Conservation (phyloP, 345 rosid species). For the Chamaenerion angustifolium region DNA sequence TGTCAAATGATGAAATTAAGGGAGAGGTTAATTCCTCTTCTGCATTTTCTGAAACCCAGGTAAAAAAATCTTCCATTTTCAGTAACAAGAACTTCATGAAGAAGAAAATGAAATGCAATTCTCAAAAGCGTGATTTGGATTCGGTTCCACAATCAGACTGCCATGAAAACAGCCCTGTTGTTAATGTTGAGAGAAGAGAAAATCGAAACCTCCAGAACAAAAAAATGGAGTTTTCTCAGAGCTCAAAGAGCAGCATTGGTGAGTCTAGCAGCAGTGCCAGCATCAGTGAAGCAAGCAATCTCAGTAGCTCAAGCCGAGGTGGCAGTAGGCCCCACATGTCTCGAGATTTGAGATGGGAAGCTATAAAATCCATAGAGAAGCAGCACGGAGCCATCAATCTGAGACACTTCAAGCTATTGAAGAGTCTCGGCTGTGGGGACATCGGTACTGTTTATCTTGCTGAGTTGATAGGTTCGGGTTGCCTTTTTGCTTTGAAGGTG, state of each 20-base stretch:
- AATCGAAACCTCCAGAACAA: slow-evolving; percentile 28
- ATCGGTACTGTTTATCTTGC: slow-evolving; percentile 68
- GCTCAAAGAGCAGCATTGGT: slow-evolving; percentile 75
- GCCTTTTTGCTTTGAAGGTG: slow-evolving; percentile 64
- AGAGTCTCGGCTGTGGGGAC: slow-evolving; percentile 68
- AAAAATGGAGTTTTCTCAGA: slow-evolving; percentile 59
- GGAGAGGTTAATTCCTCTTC: neutral
- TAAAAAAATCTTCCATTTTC: slow-evolving; percentile 8
- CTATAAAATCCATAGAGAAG: slow-evolving; percentile 38
- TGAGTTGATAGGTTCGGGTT: slow-evolving; percentile 37
- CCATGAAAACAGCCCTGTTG: slow-evolving; percentile 12
- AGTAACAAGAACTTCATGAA: slow-evolving; percentile 35
- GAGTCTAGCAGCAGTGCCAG: slow-evolving; percentile 54
- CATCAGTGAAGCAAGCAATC: slow-evolving; percentile 42
- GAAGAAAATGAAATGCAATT: slow-evolving; percentile 39
- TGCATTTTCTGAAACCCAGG: too few species aligned
- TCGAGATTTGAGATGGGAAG: slow-evolving; percentile 62
- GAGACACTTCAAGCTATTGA: slow-evolving; percentile 54
- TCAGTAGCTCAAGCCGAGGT: slow-evolving; percentile 36
- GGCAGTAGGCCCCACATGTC: slow-evolving; percentile 74
- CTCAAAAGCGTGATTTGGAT: slow-evolving; percentile 16
- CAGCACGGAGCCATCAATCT: slow-evolving; percentile 45
- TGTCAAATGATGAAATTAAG: slow-evolving; percentile 2
- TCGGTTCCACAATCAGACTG: slow-evolving; percentile 20
- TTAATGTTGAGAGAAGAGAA: slow-evolving; percentile 22